Evolutionary conservation across 2,329 filamentous ascomycete species (phyloP).

Genomic region (Aspergillus spinulosporus): DNA sequence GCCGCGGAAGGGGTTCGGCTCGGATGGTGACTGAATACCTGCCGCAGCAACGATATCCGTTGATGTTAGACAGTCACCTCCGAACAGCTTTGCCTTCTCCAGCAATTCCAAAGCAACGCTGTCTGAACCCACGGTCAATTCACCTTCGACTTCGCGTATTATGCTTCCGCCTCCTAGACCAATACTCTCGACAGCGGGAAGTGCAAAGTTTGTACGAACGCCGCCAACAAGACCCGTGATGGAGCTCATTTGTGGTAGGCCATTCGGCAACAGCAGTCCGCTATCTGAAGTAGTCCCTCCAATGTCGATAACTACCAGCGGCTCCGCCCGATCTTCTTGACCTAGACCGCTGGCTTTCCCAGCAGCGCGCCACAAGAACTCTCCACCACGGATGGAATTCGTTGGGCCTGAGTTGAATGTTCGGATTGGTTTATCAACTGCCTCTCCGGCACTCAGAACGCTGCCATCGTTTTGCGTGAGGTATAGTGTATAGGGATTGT

Average conservation of each 20-base stretch:
- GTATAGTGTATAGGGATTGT: slow-evolving; percentile 45
- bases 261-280: slow-evolving; percentile 60
- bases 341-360: not conserved
- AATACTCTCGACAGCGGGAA: slow-evolving; percentile 12
- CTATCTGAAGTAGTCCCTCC: slow-evolving; percentile 68
- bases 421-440: slow-evolving; percentile 51
- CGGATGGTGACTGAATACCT: not conserved
- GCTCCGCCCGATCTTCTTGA: not conserved
- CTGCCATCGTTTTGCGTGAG: slow-evolving; percentile 58
- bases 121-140: slow-evolving; percentile 58
- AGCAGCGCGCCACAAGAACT: slow-evolving; percentile 13
- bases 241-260: slow-evolving; percentile 52
- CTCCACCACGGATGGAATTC: slow-evolving; percentile 54
- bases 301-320: slow-evolving; percentile 61
- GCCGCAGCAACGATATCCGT: slow-evolving; percentile 56
- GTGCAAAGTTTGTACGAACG: slow-evolving; percentile 14
- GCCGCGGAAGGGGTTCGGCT: not conserved
- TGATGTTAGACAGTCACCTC: slow-evolving; percentile 57
- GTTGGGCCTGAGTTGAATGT: slow-evolving; percentile 56
- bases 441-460: slow-evolving; percentile 48
- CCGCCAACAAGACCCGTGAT: slow-evolving; percentile 12
- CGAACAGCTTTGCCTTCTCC: slow-evolving; percentile 58
- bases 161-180: slow-evolving; percentile 13
- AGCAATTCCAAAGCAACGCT: slow-evolving; percentile 61
- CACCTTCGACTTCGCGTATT: slow-evolving; percentile 40